Evolutionary conservation across 352 stramenopile genomes (phyloP).

Genomic region (Phytophthora cryptogea): DNA sequence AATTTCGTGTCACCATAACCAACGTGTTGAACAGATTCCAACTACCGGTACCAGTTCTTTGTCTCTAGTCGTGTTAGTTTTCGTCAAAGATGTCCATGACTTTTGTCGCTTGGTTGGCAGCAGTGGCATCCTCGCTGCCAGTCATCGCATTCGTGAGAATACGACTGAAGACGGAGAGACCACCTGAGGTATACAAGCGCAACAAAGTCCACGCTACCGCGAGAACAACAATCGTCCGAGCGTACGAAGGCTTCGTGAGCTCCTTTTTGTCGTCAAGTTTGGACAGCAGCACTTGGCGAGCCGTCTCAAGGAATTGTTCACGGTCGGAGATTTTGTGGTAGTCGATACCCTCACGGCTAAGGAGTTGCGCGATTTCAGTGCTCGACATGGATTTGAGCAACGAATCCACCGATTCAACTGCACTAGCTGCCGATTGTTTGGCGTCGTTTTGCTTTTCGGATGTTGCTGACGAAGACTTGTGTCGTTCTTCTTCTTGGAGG

Average conservation of each 20-base stretch:
- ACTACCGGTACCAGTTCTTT: not conserved
- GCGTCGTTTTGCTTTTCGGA: constrained; percentile 17
- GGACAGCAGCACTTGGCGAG: constrained; percentile 60
- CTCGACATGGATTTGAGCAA: constrained; percentile 81
- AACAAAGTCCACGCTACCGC: constrained; percentile 69
- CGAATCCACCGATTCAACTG: constrained; percentile 61
- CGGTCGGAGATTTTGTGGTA: constrained; percentile 77
- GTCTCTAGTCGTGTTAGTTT: constrained; percentile 12
- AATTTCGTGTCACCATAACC: constrained; percentile 21
- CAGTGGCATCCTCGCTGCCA: constrained; percentile 1
- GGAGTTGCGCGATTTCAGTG: constrained; percentile 66
- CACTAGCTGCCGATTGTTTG: constrained; percentile 14
- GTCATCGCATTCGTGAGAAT: constrained; percentile 22
- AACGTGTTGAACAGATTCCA: not conserved
- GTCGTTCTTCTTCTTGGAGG: constrained; percentile 71
- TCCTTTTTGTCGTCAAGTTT: constrained; percentile 50
- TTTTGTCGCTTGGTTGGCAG: constrained; percentile 22
- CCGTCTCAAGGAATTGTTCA: constrained; percentile 77
- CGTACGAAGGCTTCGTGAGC: constrained; percentile 39
- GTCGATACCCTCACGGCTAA: constrained; percentile 70
- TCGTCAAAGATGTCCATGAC: constrained; percentile 54
- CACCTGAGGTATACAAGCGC: constrained; percentile 71
- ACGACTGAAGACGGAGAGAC: constrained; percentile 37
- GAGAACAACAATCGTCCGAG: constrained; percentile 60
- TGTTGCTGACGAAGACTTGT: constrained; percentile 27